phyloP scores from a whole-genome alignment of 225 moss, liverwort and hornwort species.

The Climacium dendroides region DNA sequence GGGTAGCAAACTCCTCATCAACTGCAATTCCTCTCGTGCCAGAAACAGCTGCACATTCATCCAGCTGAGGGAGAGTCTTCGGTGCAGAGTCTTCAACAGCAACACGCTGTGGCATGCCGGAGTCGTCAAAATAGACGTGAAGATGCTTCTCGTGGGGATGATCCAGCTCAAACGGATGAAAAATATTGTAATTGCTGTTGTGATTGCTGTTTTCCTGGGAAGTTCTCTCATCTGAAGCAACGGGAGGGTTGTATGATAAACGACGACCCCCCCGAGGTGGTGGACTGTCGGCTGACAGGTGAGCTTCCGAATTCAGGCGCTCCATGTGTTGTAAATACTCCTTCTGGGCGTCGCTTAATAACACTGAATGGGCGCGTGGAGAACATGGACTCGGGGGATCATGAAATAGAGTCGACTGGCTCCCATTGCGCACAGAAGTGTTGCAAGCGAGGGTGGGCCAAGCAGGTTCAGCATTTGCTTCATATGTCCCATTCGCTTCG shows the following conservation, averaged over 20 bases:
- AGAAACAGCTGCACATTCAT: not conserved
- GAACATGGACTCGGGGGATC: slow-evolving; percentile 9
- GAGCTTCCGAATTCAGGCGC: not conserved
- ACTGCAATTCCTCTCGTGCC: not conserved
- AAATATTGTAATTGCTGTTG: not conserved
- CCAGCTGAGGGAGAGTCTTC: not conserved
- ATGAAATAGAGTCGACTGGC: not conserved
- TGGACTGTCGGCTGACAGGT: not conserved
- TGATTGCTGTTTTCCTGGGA: not conserved
- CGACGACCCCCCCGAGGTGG: slow-evolving; percentile 12
- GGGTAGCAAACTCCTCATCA: not conserved
- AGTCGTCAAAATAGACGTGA: not conserved
- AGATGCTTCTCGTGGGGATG: not conserved
- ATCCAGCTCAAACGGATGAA: not conserved
- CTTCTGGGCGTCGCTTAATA: not conserved
- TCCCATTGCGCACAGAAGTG: not conserved
- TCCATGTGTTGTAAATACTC: slow-evolving; percentile 6
- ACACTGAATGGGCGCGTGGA: not conserved
- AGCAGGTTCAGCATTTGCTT: not conserved
- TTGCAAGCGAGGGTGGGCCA: slow-evolving; percentile 10
- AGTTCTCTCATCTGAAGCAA: not conserved
- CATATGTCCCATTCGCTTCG: not conserved
- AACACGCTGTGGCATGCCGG: not conserved
- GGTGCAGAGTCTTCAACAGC: not conserved
- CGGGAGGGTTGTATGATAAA: not conserved